Evolutionary conservation across 306 rosid species (phyloP), one percentile per base, ranked within the genome.

Genomic region (Datisca glomerata): DNA sequence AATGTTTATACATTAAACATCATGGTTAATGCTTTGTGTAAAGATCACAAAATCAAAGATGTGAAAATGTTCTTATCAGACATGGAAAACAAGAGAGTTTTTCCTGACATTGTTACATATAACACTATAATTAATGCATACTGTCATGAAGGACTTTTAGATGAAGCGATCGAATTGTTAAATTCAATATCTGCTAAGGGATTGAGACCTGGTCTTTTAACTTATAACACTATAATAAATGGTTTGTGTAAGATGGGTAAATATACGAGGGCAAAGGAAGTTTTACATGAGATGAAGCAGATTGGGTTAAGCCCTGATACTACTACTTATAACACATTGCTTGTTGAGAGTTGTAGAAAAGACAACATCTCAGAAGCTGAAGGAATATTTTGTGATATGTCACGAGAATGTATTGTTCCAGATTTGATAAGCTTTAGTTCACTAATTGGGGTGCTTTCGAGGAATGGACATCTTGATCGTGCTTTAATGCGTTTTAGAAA

Each of bases 11-110:
- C 91, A 35, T 64, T 89, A 14, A 89, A 89, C 57, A 89, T 83
- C 18, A 83, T 89, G 97, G 81, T 83, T 29, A 83, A 89, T 64
- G 93, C 95, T 5, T 48, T 79, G 41, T 80, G 96, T 45, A 85
- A 80, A 71, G 95, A 80, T 25, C 48, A 55, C 0, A 77, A 53
- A 56, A 35, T 89, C 32, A 65, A 60, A n/a, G 33, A 32, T 3
- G 79, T 80, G 35, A 47, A 49, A 40, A 41, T 10, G 24, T 80
- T 83, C 49, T 65, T 89, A 69, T 56, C 57, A 12, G 45, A 50
- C 34, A 77, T 89, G 91, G 83, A 73, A 63, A 54, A 18, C 6
- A 74, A 61, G 52, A 74, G 84, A 29, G 49, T 83, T 59, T 70
- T 47, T 24, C 59, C 93, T 11, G 84, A 83, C 66, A 23, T 41